phyloP scores from a whole-genome alignment of 169 alveolate species.

The Plasmodium ovale region DNA sequence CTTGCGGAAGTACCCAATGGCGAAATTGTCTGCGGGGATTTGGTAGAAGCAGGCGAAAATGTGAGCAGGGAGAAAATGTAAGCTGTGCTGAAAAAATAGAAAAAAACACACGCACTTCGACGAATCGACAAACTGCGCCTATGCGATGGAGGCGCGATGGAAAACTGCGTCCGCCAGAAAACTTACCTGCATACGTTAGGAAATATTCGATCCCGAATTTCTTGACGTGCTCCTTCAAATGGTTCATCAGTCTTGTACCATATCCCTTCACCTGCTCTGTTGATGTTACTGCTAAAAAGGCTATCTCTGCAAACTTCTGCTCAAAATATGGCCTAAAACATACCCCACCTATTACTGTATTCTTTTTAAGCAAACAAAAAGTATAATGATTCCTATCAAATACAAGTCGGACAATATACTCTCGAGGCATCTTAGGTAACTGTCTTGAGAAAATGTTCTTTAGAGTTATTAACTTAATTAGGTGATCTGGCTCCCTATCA shows the following conservation, averaged over 20 bases:
- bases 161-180: too few species aligned
- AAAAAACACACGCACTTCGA: too few species aligned
- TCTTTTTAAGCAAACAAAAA: slow-evolving; percentile 93
- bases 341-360: slow-evolving; percentile 98
- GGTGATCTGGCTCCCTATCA: slow-evolving; percentile 92
- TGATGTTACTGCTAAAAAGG: slow-evolving; percentile 98
- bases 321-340: slow-evolving; percentile 93
- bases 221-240: slow-evolving; percentile 96
- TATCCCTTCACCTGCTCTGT: slow-evolving; percentile 98
- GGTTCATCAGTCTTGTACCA: slow-evolving; percentile 99
- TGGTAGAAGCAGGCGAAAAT: slow-evolving; percentile 73
- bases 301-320: slow-evolving; percentile 97
- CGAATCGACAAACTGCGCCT: too few species aligned
- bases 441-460: slow-evolving; percentile 96
- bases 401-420: slow-evolving; percentile 96
- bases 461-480: slow-evolving; percentile 92
- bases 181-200: slow-evolving; percentile 93
- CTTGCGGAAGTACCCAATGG: slow-evolving; percentile 97
- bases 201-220: slow-evolving; percentile 94
- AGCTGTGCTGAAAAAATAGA: neutral
- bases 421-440: slow-evolving; percentile 99
- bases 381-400: slow-evolving; percentile 97
- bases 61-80: neutral
- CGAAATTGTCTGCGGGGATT: slow-evolving; percentile 96
- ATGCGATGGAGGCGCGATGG: too few species aligned